Evolutionary conservation across 768 basidiomycete genomes (phyloP).

Genomic region (Suillus weaverae): DNA sequence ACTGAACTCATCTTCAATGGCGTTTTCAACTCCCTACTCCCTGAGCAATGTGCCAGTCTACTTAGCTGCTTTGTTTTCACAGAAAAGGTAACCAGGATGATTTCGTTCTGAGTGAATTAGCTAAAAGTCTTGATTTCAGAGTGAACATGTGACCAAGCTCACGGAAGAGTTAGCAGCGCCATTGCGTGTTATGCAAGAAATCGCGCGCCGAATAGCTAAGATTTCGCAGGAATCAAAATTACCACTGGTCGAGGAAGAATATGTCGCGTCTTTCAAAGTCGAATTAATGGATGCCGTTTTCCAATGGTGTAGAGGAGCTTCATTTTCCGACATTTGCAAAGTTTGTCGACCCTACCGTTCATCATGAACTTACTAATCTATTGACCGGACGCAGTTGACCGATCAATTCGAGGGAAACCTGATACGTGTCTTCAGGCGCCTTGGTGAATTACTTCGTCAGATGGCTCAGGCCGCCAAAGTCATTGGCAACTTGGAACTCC

Average conservation of each 20-base stretch:
- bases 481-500: constrained; percentile 91
- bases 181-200: constrained; percentile 92
- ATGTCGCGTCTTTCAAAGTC: constrained; percentile 95
- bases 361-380: not conserved
- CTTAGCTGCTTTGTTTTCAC: constrained; percentile 97
- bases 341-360: constrained; percentile 37
- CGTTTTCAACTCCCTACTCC: constrained; percentile 84
- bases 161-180: constrained; percentile 94
- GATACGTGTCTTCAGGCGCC: constrained; percentile 92
- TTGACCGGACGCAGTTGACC: constrained; percentile 61
- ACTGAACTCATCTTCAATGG: constrained; percentile 99
- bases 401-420: constrained; percentile 97
- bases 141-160: constrained; percentile 80
- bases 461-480: constrained; percentile 96
- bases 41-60: constrained; percentile 92
- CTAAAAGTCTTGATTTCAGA: constrained; percentile 44
- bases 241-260: constrained; percentile 86
- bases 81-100: constrained; percentile 69
- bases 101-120: not conserved
- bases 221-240: constrained; percentile 94
- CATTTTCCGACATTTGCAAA: constrained; percentile 96
- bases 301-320: constrained; percentile 98
- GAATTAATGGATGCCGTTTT: constrained; percentile 98
- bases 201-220: constrained; percentile 93
- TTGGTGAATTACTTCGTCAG: constrained; percentile 93